phyloP scores from a whole-genome alignment of 2,329 filamentous ascomycete species.

The Tolypocladium ophioglossoides region DNA sequence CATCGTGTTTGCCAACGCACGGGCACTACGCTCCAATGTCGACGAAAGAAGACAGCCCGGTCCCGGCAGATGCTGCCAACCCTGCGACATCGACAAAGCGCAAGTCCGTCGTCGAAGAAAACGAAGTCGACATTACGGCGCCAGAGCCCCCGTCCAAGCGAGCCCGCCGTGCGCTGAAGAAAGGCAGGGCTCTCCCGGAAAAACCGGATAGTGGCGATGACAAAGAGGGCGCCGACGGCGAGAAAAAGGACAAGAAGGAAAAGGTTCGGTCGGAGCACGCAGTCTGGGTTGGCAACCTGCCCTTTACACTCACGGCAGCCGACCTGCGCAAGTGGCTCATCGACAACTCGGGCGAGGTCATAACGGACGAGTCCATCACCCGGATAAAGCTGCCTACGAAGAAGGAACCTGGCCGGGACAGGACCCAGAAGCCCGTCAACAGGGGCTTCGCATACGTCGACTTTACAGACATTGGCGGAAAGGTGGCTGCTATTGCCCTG shows the following conservation, averaged over 20 bases:
- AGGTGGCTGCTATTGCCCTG: slow-evolving; percentile 69
- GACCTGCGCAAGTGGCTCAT: slow-evolving; percentile 75
- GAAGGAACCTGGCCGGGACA: slow-evolving; percentile 34
- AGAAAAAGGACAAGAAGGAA: slow-evolving; percentile 29
- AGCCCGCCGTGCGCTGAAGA: slow-evolving; percentile 80
- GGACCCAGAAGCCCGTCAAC: slow-evolving; percentile 41
- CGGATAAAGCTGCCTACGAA: slow-evolving; percentile 68
- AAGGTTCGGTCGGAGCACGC: slow-evolving; percentile 66
- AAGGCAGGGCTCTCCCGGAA: slow-evolving; percentile 51
- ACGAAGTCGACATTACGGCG: slow-evolving; percentile 82
- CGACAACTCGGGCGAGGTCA: slow-evolving; percentile 54
- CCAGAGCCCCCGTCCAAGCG: slow-evolving; percentile 95
- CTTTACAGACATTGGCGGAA: slow-evolving; percentile 59
- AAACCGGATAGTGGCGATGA: slow-evolving; percentile 26
- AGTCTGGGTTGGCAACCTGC: slow-evolving; percentile 92
- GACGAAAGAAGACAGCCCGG: slow-evolving; percentile 3
- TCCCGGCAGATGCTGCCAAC: slow-evolving; percentile 1
- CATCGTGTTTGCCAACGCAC: background rate
- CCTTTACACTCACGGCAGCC: slow-evolving; percentile 67
- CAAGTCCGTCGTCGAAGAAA: slow-evolving; percentile 59
- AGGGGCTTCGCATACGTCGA: slow-evolving; percentile 96
- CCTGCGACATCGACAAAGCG: slow-evolving; percentile 41
- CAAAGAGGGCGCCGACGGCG: slow-evolving; percentile 20
- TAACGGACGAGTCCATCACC: slow-evolving; percentile 64
- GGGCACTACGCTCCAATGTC: slow-evolving; percentile 5